Conservation (phyloP, 2,329 filamentous ascomycete species). For the Elsinoe fawcettii region DNA sequence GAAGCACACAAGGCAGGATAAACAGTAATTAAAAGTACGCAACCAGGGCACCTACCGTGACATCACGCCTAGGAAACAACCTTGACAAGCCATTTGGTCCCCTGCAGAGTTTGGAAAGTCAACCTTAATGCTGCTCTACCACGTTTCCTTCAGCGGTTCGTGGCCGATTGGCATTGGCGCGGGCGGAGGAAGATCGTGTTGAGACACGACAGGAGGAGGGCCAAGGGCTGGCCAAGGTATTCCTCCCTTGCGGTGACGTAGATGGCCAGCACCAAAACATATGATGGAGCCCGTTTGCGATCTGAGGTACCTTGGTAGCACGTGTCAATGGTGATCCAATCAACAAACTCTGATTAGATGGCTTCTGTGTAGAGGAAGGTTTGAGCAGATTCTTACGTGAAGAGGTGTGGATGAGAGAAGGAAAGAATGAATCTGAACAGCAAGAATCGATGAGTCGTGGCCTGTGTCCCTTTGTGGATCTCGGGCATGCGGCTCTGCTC, state of each 20-base stretch:
- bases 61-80: neutral
- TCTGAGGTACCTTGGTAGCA: neutral
- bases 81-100: neutral
- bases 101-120: neutral
- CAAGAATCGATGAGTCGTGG: neutral
- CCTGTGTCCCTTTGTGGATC: neutral
- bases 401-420: neutral
- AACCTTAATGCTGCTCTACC: neutral
- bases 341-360: neutral
- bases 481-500: neutral
- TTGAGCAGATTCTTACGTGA: neutral
- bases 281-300: neutral
- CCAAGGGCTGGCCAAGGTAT: neutral
- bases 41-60: constrained; percentile 11
- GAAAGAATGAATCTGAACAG: neutral
- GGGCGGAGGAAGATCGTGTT: constrained; percentile 5
- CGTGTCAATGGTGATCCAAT: neutral
- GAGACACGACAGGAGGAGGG: constrained; percentile 3
- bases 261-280: neutral
- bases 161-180: constrained; percentile 1
- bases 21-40: neutral
- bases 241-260: neutral
- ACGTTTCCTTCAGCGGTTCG: neutral
- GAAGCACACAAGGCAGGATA: neutral
- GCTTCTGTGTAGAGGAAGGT: neutral